phyloP scores from a whole-genome alignment of 2,329 filamentous ascomycete species.

The Claviceps fusiformis region DNA sequence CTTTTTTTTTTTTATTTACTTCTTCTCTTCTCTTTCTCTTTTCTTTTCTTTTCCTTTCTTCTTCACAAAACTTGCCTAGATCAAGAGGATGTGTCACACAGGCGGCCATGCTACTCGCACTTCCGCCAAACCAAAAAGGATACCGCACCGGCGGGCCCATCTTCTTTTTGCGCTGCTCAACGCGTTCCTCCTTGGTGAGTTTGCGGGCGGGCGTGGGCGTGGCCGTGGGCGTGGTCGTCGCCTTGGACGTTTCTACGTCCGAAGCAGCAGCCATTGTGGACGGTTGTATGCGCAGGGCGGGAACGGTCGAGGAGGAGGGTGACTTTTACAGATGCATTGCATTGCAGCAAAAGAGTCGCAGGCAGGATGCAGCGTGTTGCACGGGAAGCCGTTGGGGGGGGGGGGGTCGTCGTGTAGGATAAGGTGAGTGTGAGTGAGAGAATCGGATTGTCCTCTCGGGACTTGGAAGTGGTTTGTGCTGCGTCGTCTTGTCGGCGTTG shows the following conservation, averaged over 20 bases:
- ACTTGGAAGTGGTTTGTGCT: background rate
- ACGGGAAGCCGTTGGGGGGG: background rate
- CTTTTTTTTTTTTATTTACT: no score
- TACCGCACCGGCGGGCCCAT: conserved; percentile 36
- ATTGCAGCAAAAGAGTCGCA: background rate
- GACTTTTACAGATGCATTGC: conserved; percentile 1
- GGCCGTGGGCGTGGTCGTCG: background rate
- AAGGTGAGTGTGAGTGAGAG: background rate
- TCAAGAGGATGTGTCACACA: conserved; percentile 88
- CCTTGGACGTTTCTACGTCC: conserved; percentile 2
- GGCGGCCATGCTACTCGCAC: conserved; percentile 82
- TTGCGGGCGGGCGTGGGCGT: conserved; percentile 3
- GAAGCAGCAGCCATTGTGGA: conserved; percentile 10
- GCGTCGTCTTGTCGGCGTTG: background rate
- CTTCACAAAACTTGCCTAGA: conserved; percentile 48
- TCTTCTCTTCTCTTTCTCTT: no score
- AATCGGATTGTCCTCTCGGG: background rate
- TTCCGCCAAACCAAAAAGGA: conserved; percentile 94
- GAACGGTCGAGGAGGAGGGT: no score
- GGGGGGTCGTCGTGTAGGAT: no score
- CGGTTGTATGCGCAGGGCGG: background rate
- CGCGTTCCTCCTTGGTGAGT: conserved; percentile 6
- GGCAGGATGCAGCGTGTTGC: background rate
- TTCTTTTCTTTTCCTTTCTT: no score
- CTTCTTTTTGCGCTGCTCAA: conserved; percentile 21